phyloP scores from a whole-genome alignment of 306 rosid species.

The Lablab purpureus region DNA sequence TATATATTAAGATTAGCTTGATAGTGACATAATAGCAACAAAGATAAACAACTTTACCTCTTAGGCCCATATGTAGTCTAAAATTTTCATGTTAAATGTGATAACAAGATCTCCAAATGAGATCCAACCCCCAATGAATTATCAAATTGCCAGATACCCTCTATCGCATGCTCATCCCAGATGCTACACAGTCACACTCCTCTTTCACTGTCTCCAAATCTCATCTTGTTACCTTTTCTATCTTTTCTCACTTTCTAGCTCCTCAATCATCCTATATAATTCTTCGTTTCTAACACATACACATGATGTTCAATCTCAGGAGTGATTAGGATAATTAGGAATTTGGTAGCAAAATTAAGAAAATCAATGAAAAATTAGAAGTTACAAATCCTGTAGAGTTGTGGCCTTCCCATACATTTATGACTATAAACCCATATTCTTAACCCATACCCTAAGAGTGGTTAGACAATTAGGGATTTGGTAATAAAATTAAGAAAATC shows the following conservation, averaged over 20 bases:
- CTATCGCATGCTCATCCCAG: constrained; percentile 80
- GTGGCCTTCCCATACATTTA: too few species aligned
- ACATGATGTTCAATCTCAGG: too few species aligned
- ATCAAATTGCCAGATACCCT: constrained; percentile 78
- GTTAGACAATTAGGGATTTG: too few species aligned
- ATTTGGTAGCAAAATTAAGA: too few species aligned
- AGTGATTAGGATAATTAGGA: too few species aligned
- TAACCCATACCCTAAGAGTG: too few species aligned
- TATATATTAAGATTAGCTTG: neutral
- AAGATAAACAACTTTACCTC: neutral
- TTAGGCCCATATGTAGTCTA: constrained; percentile 33
- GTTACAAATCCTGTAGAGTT: too few species aligned
- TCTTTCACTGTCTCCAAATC: constrained; percentile 47
- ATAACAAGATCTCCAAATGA: neutral
- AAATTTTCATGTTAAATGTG: constrained; percentile 38
- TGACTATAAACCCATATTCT: too few species aligned
- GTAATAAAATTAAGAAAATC: too few species aligned
- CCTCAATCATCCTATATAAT: constrained; percentile 54
- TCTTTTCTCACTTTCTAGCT: neutral
- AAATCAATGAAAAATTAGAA: too few species aligned
- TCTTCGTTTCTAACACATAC: constrained; percentile 38
- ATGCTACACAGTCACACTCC: constrained; percentile 72
- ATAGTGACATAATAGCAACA: neutral
- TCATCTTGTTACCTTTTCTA: constrained; percentile 47
- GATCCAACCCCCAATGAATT: constrained; percentile 36